phyloP scores from a whole-genome alignment of 805 yeast species.

The Metschnikowia orientalis region DNA sequence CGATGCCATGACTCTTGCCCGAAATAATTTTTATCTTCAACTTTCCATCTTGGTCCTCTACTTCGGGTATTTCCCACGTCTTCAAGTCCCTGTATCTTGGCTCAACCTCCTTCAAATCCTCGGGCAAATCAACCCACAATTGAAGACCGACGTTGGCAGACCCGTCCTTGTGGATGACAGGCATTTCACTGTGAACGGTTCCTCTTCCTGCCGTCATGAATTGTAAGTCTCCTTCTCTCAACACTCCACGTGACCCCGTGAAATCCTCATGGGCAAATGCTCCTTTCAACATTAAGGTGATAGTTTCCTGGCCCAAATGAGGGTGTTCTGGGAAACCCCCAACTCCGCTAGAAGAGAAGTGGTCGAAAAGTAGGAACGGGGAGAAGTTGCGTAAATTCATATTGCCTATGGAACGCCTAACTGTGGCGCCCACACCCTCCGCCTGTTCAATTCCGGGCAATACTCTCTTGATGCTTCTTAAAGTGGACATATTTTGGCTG shows the following conservation, averaged over 20 bases:
- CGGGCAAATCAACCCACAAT: slow-evolving; percentile 51
- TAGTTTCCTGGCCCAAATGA: slow-evolving; percentile 80
- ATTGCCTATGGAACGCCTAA: slow-evolving; percentile 76
- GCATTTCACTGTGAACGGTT: slow-evolving; percentile 83
- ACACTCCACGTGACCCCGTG: slow-evolving; percentile 75
- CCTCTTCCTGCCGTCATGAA: slow-evolving; percentile 94
- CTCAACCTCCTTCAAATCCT: slow-evolving; percentile 43
- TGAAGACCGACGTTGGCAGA: slow-evolving; percentile 54
- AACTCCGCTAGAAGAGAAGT: slow-evolving; percentile 59
- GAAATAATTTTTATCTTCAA: slow-evolving; percentile 68
- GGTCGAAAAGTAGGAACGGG: slow-evolving; percentile 81
- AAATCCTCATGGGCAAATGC: slow-evolving; percentile 79
- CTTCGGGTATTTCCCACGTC: slow-evolving; percentile 67
- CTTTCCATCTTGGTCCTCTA: slow-evolving; percentile 56
- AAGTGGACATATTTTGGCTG: slow-evolving; percentile 18
- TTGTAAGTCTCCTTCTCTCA: slow-evolving; percentile 80
- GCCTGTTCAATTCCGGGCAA: slow-evolving; percentile 59
- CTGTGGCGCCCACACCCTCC: slow-evolving; percentile 88
- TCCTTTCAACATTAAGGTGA: slow-evolving; percentile 63
- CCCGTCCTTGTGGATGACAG: slow-evolving; percentile 46
- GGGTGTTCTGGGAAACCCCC: slow-evolving; percentile 85
- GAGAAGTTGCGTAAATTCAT: slow-evolving; percentile 65
- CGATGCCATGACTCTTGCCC: slow-evolving; percentile 71
- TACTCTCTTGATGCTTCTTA: slow-evolving; percentile 31
- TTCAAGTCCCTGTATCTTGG: slow-evolving; percentile 71